Evolutionary conservation across 1,139 yeast species (phyloP), one percentile per base, ranked within the genome.

Genomic region (Pichia sp.): DNA sequence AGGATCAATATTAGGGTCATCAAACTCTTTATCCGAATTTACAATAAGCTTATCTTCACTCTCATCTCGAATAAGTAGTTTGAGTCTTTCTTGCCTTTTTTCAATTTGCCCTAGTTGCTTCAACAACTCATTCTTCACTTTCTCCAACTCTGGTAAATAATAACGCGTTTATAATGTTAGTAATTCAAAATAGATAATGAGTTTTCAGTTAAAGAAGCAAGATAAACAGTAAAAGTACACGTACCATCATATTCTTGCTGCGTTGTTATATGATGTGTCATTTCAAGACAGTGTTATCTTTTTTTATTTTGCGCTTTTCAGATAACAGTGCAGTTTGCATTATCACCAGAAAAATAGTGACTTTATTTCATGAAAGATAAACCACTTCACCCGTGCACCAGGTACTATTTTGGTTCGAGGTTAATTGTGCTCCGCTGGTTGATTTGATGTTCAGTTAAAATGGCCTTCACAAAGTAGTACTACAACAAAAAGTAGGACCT

Each of bases 1-100:
- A 7, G 45, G 48, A 34, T 44, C 48, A 50, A 91, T 87, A 59
- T 86, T 87, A 54, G 87, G 96, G 63, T 91, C 97, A 62, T 91
- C 98, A 62, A 91, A 93, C 1, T 44, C 48, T 19, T 33, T 33
- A 26, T 44, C 48, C 15, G 48, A 44, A 3, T 40, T 38, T 13
- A 44, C 39, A 9, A 44, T 29, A 16, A 21, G 13, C 15, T 38
- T 44, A 13, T 26, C 22, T 1, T 30, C 30, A 9, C 20, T 3
- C 19, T 41, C 43, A 28, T 41, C 43, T 5, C 9, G 8, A 10
- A 41, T 20, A 4, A 34, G 18, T 14, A 13, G 18, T 9, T 41
- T 34, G 14, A 44, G 13, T 6, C 13, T 19, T 18, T 35, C 37
- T 13, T 31, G n/a, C 15, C 36, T 20, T 10, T 28, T 24, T 2